Percentiles rank a stretch among this genome's conserved stretches.
Evolutionary conservation across 1,139 yeast genomes (phyloP).

Genomic region (Taphrina communis): DNA sequence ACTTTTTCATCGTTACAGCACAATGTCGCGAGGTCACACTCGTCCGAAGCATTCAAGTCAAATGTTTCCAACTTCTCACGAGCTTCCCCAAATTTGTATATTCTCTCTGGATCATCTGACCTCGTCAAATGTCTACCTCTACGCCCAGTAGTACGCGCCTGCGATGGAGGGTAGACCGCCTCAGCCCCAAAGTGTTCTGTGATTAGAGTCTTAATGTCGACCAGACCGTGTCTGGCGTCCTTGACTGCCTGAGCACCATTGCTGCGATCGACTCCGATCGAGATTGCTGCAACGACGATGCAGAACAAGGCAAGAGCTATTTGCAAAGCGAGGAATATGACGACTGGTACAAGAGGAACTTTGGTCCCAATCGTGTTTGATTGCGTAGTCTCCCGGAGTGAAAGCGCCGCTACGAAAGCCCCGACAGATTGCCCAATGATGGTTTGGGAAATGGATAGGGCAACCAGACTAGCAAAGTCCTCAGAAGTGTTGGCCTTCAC

Average conservation of each 20-base stretch:
- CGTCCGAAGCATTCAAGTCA: neutral
- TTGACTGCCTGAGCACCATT: slow-evolving; percentile 27
- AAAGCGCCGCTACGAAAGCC: slow-evolving; percentile 7
- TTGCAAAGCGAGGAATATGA: slow-evolving; percentile 7
- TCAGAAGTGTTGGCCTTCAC: slow-evolving; percentile 16
- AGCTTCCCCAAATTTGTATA: neutral
- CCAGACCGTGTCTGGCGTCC: slow-evolving; percentile 11
- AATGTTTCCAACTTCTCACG: neutral
- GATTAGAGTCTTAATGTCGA: slow-evolving; percentile 15
- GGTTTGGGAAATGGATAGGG: slow-evolving; percentile 11
- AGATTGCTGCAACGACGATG: slow-evolving; percentile 8
- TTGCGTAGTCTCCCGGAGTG: slow-evolving; percentile 1
- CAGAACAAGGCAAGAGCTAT: slow-evolving; percentile 14
- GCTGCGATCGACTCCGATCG: slow-evolving; percentile 10
- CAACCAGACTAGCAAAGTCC: slow-evolving; percentile 9
- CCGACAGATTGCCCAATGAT: slow-evolving; percentile 20
- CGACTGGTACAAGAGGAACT: slow-evolving; percentile 6
- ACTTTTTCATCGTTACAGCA: neutral
- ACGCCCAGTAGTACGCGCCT: neutral
- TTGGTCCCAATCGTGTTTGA: slow-evolving; percentile 6
- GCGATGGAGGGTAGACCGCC: slow-evolving; percentile 7
- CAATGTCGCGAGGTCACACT: neutral
- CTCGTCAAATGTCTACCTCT: neutral
- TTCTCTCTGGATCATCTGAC: neutral
- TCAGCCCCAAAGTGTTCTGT: slow-evolving; percentile 20